phyloP scores from a whole-genome alignment of 2,329 filamentous ascomycete species.

The Septoria linicola region DNA sequence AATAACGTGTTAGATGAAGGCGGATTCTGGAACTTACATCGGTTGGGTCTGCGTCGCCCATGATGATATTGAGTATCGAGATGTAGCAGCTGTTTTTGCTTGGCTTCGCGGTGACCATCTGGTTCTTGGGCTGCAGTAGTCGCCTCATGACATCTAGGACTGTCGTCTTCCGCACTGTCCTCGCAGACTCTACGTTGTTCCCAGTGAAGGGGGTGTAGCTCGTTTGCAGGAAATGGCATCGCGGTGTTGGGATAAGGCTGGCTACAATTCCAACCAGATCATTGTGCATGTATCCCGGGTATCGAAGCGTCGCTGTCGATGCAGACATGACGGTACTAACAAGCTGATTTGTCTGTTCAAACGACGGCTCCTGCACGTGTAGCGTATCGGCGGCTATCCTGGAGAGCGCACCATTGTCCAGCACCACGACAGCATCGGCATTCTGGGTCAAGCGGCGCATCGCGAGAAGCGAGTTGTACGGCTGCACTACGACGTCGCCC shows the following conservation, averaged over 20 bases:
- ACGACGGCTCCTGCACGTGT: constrained; percentile 92
- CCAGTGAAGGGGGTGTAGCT: constrained; percentile 97
- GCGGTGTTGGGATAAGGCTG: constrained; percentile 90
- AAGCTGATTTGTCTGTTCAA: constrained; percentile 95
- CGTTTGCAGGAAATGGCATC: constrained; percentile 97
- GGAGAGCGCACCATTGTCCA: constrained; percentile 92
- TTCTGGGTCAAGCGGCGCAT: constrained; percentile 92
- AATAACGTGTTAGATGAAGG: not conserved
- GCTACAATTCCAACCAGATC: constrained; percentile 96
- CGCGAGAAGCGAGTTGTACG: constrained; percentile 93
- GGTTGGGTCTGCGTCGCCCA: constrained; percentile 95
- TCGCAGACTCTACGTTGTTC: constrained; percentile 93
- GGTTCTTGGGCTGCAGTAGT: constrained; percentile 93
- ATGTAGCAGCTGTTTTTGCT: constrained; percentile 99
- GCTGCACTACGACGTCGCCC: constrained; percentile 92
- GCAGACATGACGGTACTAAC: constrained; percentile 98
- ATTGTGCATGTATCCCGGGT: constrained; percentile 99
- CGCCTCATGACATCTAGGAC: constrained; percentile 97
- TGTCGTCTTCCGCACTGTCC: constrained; percentile 96
- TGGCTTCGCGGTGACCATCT: constrained; percentile 95
- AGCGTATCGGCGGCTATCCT: constrained; percentile 91
- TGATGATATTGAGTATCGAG: constrained; percentile 97
- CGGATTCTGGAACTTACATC: constrained; percentile 56
- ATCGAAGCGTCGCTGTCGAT: constrained; percentile 91
- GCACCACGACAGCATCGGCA: constrained; percentile 93